Conservation (phyloP, 1,284 basidiomycete genomes). For the Austroboletus novae-zelandiae region DNA sequence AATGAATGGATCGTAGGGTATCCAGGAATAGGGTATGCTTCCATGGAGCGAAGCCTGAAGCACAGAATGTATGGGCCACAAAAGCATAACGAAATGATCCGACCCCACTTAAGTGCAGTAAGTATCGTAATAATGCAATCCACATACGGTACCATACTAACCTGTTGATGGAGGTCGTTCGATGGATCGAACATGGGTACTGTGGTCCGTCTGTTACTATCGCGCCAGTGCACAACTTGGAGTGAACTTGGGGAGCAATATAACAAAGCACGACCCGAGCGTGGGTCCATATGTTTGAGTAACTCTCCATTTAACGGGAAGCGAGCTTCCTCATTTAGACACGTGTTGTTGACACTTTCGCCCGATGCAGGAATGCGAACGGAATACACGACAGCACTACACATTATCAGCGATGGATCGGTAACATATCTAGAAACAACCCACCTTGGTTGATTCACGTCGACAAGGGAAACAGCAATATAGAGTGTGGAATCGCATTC, state of each 20-base stretch:
- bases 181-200: conserved; percentile 10
- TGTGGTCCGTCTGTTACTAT: conserved; percentile 9
- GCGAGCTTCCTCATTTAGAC: conserved; percentile 8
- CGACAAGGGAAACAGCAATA: conserved; percentile 3
- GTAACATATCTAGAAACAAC: background rate
- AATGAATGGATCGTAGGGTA: background rate
- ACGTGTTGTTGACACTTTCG: background rate
- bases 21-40: conserved; percentile 40
- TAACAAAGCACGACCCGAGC: conserved; percentile 14
- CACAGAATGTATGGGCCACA: conserved; percentile 48
- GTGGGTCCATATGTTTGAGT: conserved; percentile 19
- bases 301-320: conserved; percentile 13
- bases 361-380: conserved; percentile 7
- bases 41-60: conserved; percentile 49
- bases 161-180: conserved; percentile 11
- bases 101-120: conserved; percentile 45
- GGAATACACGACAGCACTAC: conserved; percentile 15
- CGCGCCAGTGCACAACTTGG: conserved; percentile 22
- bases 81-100: conserved; percentile 44
- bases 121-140: background rate
- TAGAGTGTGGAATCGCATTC: conserved; percentile 10
- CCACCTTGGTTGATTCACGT: conserved; percentile 7
- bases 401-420: background rate
- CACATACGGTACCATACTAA: conserved; percentile 5
- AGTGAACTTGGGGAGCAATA: conserved; percentile 3